These are phyloP conservation scores for Neocatenulostroma microsporum DNA, from an alignment of 2,329 filamentous ascomycete species.

Conservation along the genomic window DNA sequence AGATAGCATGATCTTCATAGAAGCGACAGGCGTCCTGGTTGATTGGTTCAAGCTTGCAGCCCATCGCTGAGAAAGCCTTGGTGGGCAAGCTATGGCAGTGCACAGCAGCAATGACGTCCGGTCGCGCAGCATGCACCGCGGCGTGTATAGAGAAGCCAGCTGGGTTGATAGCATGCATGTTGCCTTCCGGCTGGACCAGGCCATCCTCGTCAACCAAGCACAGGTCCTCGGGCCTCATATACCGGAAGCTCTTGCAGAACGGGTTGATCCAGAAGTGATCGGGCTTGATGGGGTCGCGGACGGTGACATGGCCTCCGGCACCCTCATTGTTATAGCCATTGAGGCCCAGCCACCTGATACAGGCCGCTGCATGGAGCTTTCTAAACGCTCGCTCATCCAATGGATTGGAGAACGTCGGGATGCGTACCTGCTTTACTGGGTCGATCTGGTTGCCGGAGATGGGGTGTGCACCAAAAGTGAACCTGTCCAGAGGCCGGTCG, in stretches of 20 bases:
- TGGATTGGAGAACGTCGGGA: conserved; percentile 12
- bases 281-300: conserved; percentile 32
- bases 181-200: conserved; percentile 33
- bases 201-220: conserved; percentile 36
- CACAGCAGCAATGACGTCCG: conserved; percentile 35
- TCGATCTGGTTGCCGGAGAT: conserved; percentile 13
- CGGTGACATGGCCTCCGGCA: conserved; percentile 31
- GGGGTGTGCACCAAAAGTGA: conserved; percentile 15
- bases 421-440: conserved; percentile 15
- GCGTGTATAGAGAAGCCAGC: conserved; percentile 38
- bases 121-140: conserved; percentile 31
- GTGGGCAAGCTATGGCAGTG: conserved; percentile 34
- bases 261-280: conserved; percentile 32
- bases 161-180: conserved; percentile 31
- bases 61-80: conserved; percentile 35
- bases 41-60: conserved; percentile 33
- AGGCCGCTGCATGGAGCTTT: conserved; percentile 15
- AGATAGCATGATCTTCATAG: conserved; percentile 29
- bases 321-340: conserved; percentile 16
- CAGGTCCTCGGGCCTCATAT: conserved; percentile 35
- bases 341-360: conserved; percentile 14
- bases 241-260: conserved; percentile 33
- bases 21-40: conserved; percentile 35
- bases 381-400: conserved; percentile 14
- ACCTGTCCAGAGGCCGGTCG: conserved; percentile 13